phyloP scores from a whole-genome alignment of 306 rosid species.

The Cercis canadensis region DNA sequence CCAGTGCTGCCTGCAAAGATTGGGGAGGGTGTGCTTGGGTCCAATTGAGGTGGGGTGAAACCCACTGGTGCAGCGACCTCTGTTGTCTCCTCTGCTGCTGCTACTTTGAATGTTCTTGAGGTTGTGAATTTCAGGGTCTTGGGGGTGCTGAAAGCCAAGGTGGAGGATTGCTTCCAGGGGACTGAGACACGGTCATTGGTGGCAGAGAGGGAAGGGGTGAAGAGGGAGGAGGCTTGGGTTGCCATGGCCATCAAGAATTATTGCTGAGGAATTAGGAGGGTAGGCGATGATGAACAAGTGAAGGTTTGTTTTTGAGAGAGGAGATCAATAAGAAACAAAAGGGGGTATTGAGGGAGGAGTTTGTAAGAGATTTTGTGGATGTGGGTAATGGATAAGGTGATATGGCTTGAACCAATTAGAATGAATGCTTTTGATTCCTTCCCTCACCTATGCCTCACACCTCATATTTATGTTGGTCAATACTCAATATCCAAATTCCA shows the following conservation, averaged over 20 bases:
- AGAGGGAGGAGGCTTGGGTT: slow-evolving; percentile 85
- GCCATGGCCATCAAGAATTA: slow-evolving; percentile 74
- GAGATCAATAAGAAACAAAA: background rate
- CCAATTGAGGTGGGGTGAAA: slow-evolving; percentile 86
- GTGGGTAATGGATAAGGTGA: slow-evolving; percentile 69
- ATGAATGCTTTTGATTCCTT: slow-evolving; percentile 52
- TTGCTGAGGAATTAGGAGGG: background rate
- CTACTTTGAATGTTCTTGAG: slow-evolving; percentile 43
- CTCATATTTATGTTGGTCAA: background rate
- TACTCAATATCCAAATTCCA: background rate
- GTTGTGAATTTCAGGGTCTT: slow-evolving; percentile 54
- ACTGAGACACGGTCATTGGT: slow-evolving; percentile 45
- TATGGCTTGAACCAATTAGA: slow-evolving; percentile 60
- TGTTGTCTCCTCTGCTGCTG: slow-evolving; percentile 46
- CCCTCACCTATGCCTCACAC: slow-evolving; percentile 35
- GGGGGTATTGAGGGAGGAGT: background rate
- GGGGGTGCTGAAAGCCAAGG: slow-evolving; percentile 54
- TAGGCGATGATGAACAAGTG: background rate
- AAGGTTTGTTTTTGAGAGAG: background rate
- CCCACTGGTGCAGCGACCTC: slow-evolving; percentile 76
- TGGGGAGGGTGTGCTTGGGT: slow-evolving; percentile 95
- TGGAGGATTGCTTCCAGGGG: slow-evolving; percentile 71
- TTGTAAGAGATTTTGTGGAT: slow-evolving; percentile 46
- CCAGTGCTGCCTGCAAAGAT: slow-evolving; percentile 97
- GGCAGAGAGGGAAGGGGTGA: slow-evolving; percentile 63